Base-by-base conservation (phyloP, 768 basidiomycete species). In the Boletus vinaceobasis region DNA sequence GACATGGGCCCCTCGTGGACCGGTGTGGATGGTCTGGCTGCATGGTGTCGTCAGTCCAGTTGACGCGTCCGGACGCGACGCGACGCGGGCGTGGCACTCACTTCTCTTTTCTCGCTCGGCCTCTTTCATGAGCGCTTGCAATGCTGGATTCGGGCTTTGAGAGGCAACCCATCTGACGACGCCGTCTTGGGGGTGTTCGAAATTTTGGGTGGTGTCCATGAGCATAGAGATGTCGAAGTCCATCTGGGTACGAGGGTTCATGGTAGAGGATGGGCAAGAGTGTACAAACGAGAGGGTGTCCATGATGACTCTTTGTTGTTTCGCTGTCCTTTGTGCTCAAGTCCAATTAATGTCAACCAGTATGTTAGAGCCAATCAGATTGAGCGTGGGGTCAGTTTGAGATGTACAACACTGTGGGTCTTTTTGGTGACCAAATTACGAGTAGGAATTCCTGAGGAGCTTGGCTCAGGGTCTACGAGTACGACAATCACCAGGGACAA, bases 131-230 rank as follows among this genome's bases (percentile, higher is more conserved):
- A 68, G 65, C 0, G 59, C 63, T 17, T 57, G 65, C 27, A 69
- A 43, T 0, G 60, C 67, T 6, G 65, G 67, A 10, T 60, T 63
- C 1, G 65, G 49, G 40, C 54, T 57, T 33, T 68, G 67, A 0
- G 67, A 67, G 7, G 67, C 60, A 1, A 63, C 67, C 67, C 67
- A 68, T 21, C 43, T 50, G 19, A 69, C 65, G 47, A 52, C 61
- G 43, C 42, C 61, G 5, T 57, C 57, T 13, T 29, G 39, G 19
- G 55, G 19, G 5, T 48, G 15, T 8, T 57, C 57, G 17, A 59
- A 45, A 17, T 60, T 56, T 14, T 56, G 49, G 14, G 23, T 38
- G 40, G 49, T 50, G 45, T 68, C 60, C 60, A 64, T 59, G 38
- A 53, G 26, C 37, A 45, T 32, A 17, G 58, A 53, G 35, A 43